A percentile compares a stretch with the other conserved stretches of the same genome.
These are phyloP conservation scores for Mycocentrospora acerina DNA, from an alignment of 2,329 filamentous ascomycete species.

Conservation along the genomic window DNA sequence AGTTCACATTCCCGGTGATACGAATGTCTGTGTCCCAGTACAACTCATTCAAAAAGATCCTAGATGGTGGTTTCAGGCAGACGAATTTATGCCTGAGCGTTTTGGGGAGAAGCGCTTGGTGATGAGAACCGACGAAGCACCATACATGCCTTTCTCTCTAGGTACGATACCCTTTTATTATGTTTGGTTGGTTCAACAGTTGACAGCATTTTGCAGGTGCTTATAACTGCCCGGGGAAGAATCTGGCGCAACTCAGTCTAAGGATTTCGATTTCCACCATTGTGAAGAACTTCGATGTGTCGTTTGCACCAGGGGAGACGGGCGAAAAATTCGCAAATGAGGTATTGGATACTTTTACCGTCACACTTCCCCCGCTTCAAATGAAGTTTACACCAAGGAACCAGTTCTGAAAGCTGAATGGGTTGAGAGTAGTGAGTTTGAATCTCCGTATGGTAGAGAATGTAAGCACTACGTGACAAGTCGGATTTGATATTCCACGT, in stretches of 20 bases:
- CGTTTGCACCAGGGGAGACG: constrained; percentile 22
- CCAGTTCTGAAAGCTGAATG: too few species aligned
- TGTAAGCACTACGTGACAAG: too few species aligned
- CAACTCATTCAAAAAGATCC: constrained; percentile 27
- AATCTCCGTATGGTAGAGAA: too few species aligned
- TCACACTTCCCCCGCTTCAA: constrained; percentile 26
- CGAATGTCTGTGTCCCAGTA: constrained; percentile 12
- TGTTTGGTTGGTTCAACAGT: neutral
- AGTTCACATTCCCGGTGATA: constrained; percentile 14
- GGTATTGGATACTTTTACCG: constrained; percentile 14
- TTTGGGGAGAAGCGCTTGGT: constrained; percentile 15
- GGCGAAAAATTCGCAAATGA: constrained; percentile 24
- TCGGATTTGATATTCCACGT: too few species aligned
- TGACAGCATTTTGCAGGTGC: constrained; percentile 6
- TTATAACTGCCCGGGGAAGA: constrained; percentile 22
- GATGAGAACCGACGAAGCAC: constrained; percentile 16
- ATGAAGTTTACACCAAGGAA: constrained; percentile 14
- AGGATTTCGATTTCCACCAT: constrained; percentile 18
- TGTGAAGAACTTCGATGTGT: constrained; percentile 20
- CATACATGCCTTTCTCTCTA: constrained; percentile 16
- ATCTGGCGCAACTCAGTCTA: constrained; percentile 18
- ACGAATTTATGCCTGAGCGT: constrained; percentile 17
- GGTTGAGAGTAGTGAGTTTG: too few species aligned
- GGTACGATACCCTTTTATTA: constrained; percentile 1
- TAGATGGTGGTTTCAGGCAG: constrained; percentile 13